Base-by-base conservation (phyloP, 768 basidiomycete genomes). In the Collybia mongolica region DNA sequence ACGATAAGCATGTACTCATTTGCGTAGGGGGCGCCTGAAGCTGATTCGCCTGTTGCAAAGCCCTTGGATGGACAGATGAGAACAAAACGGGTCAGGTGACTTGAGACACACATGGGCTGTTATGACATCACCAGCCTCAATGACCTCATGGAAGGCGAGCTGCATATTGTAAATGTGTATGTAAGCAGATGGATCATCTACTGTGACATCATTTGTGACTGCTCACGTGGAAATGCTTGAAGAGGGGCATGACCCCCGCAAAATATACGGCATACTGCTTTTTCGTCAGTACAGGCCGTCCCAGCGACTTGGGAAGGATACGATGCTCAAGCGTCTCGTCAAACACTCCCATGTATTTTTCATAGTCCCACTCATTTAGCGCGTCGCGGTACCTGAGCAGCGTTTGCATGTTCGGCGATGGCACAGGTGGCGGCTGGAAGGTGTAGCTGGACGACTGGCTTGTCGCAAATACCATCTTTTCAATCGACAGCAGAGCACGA, bases 251-350 rank as follows among this genome's bases (percentile, higher is more conserved):
- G 15, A 70, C 22, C 9, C 57, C 61, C 39, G 52, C 57, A 48
- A 68, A 58, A 45, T 70, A 71, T 15, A 65, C 60, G 24, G 57
- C 46, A 52, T 70, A 72, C 41, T 67, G 62, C 17, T 62, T 59
- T 49, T 70, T 71, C 51, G 63, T 68, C 29, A 70, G 59, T 15
- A 71, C 66, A 8, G 69, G 70, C 40, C 67, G 60, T 38, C 63
- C 64, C 20, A 73, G 52, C 14, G 65, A 65, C 19, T 59, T 53
- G 2, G 72, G 72, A 8, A 73, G 54, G 40, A 70, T 71, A 4
- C 65, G 63, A 48, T 72, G 70, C 38, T 68, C 68, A 7, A 74
- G 61, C 24, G 52, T 44, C 0, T 65, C 61, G 54, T 70, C 66
- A 48, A 72, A 71, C 28, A 65, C 60, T 9, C 60, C 55, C 18